Conservation (phyloP, 306 rosid genomes). For the Lathyrus aphaca region DNA sequence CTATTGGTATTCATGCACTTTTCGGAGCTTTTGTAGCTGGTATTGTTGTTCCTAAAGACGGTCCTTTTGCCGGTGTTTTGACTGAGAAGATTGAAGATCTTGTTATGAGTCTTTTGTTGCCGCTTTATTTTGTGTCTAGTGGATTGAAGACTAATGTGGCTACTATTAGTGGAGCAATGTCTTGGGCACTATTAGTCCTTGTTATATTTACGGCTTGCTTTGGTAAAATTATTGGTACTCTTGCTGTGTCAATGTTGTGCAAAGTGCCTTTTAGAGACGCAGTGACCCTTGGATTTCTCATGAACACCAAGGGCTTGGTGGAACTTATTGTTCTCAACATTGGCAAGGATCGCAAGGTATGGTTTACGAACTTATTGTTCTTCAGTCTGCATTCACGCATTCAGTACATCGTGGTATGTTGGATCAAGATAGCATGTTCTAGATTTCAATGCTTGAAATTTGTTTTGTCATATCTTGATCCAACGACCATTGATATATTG, state of each 20-base stretch:
- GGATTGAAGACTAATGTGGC: constrained; percentile 68
- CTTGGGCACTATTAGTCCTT: constrained; percentile 59
- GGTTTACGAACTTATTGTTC: neutral
- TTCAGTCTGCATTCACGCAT: neutral
- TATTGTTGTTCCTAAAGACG: constrained; percentile 65
- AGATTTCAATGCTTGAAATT: neutral
- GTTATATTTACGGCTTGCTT: constrained; percentile 70
- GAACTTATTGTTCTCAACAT: constrained; percentile 83
- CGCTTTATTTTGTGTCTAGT: constrained; percentile 53
- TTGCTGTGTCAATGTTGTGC: constrained; percentile 43
- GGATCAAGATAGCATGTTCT: neutral
- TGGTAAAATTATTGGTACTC: constrained; percentile 68
- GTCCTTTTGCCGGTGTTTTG: constrained; percentile 40
- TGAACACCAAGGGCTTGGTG: constrained; percentile 81
- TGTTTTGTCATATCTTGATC: neutral
- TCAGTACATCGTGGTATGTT: neutral
- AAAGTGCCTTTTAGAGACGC: constrained; percentile 68
- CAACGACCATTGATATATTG: neutral
- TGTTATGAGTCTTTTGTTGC: constrained; percentile 47
- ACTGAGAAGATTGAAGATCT: constrained; percentile 49
- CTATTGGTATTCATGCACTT: constrained; percentile 48
- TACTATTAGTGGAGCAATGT: constrained; percentile 61
- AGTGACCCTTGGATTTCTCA: constrained; percentile 66
- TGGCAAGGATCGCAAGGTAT: constrained; percentile 75
- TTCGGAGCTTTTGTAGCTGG: constrained; percentile 51